Evolutionary conservation across 129 eudicot species (phyloP).

Genomic region (Sambucus nigra): DNA sequence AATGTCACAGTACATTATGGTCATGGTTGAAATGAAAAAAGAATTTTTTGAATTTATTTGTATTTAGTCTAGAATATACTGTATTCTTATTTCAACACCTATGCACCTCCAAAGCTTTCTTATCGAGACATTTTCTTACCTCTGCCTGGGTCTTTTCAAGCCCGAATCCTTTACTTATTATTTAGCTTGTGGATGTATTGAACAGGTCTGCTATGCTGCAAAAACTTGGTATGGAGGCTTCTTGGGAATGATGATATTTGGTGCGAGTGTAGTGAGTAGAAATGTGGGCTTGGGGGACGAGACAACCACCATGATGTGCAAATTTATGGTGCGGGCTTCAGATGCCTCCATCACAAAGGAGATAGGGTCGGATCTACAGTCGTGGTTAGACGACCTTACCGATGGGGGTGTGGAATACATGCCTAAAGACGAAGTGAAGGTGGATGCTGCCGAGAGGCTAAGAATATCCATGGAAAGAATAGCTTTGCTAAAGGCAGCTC

Average conservation of each 20-base stretch:
- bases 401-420: constrained; percentile 93
- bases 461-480: constrained; percentile 78
- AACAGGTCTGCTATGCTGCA: constrained; percentile 90
- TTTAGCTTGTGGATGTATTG: background rate
- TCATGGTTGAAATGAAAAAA: no score
- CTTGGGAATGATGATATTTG: constrained; percentile 91
- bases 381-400: constrained; percentile 88
- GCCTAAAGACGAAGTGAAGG: constrained; percentile 92
- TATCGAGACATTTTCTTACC: background rate
- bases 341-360: constrained; percentile 86
- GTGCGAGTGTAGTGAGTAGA: constrained; percentile 96
- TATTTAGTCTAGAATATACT: no score
- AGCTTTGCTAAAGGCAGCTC: constrained; percentile 81
- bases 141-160: background rate
- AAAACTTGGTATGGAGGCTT: constrained; percentile 99
- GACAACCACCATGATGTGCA: constrained; percentile 91
- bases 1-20: no score
- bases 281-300: constrained; percentile 94
- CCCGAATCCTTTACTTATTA: background rate
- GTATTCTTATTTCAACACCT: no score
- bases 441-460: constrained; percentile 73
- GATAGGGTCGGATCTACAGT: constrained; percentile 75
- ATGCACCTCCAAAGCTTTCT: no score
- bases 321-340: constrained; percentile 90
- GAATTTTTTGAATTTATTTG: no score